Base-by-base conservation (phyloP, 345 rosid genomes). In the Salix caprea region DNA sequence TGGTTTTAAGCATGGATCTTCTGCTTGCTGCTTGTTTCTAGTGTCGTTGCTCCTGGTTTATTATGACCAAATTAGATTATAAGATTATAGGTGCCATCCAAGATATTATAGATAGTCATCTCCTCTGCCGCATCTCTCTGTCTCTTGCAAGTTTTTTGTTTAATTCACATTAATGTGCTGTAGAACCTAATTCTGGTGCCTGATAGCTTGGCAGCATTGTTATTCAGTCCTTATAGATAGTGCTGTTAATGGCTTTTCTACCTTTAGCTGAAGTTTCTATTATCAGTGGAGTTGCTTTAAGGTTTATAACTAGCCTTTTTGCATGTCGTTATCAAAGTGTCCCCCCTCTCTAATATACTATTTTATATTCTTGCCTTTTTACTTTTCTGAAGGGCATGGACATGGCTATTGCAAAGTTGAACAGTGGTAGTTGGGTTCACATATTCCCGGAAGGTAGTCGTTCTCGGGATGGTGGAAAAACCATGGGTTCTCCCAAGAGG, bases 361-460 rank as follows among this genome's bases (percentile, higher is more conserved):
- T 12, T 8, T 67, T 40, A 5, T 71, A 37, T 24, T 54, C 73
- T 74, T 72, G 58, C 71, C 81, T 77, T 42, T 58, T n/a, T 48
- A 24, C 36, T 37, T 64, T 76, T 69, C 46, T 58, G 13, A 81
- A 96, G 99, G 98, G 99, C 21, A 93, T 96, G 99, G 98, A 96
- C 79, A 91, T 91, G 84, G 99, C 99, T 36, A 86, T 96, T 75
- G 85, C 98, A 12, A 92, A 96, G 82, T 65, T 96, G 80, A 96
- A 96, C 61, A 83, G 68, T 77, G 99, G 99, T 65, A 97, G 97
- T 3, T 96, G 98, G 99, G 97, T 96, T 82, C 98, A 96, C 82
- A 96, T 96, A 70, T 96, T 96, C 78, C 99, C 99, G 12, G 99
- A 96, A 85, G 99, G 98, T 8, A 90, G 98, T 74, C 92, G 96